These are phyloP conservation scores for Schizothecium vesticola DNA, from an alignment of 495 filamentous ascomycete species.

Conservation along the genomic window DNA sequence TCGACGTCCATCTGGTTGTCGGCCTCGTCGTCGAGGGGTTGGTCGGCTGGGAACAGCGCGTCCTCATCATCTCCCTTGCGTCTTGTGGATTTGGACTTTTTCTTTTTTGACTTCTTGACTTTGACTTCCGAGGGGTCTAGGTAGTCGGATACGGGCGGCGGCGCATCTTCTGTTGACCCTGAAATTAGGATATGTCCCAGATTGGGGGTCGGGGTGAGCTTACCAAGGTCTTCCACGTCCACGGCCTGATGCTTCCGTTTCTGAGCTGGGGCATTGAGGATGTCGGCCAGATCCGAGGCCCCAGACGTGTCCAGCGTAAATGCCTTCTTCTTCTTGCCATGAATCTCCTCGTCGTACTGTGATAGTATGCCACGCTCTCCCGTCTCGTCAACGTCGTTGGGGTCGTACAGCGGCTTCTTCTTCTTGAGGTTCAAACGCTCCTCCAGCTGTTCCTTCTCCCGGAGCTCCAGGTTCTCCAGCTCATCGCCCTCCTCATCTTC, in stretches of 20 bases:
- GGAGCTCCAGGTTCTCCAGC: slow-evolving; percentile 74
- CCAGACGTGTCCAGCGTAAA: slow-evolving; percentile 81
- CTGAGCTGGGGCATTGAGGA: slow-evolving; percentile 50
- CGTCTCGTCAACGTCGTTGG: slow-evolving; percentile 63
- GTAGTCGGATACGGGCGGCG: slow-evolving; percentile 69
- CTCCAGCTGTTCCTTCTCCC: slow-evolving; percentile 68
- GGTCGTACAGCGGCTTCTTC: slow-evolving; percentile 86
- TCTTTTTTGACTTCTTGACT: slow-evolving; percentile 90
- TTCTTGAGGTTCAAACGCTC: slow-evolving; percentile 84
- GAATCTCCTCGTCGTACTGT: slow-evolving; percentile 94
- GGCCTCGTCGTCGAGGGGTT: slow-evolving; percentile 35
- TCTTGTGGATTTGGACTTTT: slow-evolving; percentile 72
- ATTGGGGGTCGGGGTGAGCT: slow-evolving; percentile 6
- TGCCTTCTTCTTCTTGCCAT: slow-evolving; percentile 81
- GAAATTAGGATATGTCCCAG: slow-evolving; percentile 20
- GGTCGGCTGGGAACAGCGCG: slow-evolving; percentile 52
- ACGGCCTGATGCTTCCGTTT: slow-evolving; percentile 63
- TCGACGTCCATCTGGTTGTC: slow-evolving; percentile 75
- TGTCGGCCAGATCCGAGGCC: slow-evolving; percentile 56
- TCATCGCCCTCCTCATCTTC: slow-evolving; percentile 90
- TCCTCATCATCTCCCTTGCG: slow-evolving; percentile 72
- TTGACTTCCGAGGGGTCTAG: slow-evolving; percentile 79
- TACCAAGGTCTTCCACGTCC: slow-evolving; percentile 65
- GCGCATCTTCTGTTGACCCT: slow-evolving; percentile 49
- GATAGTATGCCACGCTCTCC: slow-evolving; percentile 62